A percentile compares a stretch with the other conserved stretches of the same genome.
phyloP scores from a whole-genome alignment of 257 asterid species.

The Primulina tabacum region DNA sequence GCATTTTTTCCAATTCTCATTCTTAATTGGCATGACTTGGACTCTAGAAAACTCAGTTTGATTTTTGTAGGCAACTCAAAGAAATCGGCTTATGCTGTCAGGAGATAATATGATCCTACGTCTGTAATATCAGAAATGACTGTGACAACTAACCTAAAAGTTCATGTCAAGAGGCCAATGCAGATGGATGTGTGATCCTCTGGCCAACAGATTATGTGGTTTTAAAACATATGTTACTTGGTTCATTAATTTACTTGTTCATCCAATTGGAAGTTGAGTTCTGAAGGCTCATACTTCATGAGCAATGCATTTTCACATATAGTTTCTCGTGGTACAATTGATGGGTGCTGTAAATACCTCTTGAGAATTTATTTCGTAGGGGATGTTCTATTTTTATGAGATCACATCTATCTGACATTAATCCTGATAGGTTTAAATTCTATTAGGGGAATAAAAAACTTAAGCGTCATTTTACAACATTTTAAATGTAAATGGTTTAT shows the following conservation, averaged over 20 bases:
- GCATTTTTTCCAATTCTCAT: neutral
- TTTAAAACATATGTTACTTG: neutral
- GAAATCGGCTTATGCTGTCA: neutral
- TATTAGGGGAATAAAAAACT: neutral
- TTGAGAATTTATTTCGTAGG: constrained; percentile 1
- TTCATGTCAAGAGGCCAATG: neutral
- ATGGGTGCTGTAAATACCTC: constrained; percentile 3
- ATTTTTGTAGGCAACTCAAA: neutral
- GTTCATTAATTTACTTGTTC: neutral
- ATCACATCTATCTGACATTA: neutral
- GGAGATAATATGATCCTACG: neutral
- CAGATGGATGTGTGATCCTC: neutral
- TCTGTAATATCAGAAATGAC: neutral
- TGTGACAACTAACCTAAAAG: constrained; percentile 10
- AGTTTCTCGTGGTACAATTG: neutral
- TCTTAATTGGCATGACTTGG: neutral
- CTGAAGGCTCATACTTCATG: neutral
- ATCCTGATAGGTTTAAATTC: neutral
- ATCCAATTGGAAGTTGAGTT: constrained; percentile 6
- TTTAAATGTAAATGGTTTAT: neutral
- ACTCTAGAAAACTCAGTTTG: constrained; percentile 12
- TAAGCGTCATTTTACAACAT: neutral
- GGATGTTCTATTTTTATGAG: neutral
- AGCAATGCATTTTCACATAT: neutral
- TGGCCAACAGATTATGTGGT: neutral